These are phyloP conservation scores for Zygotorulaspora mrakii DNA, from an alignment of 1,139 yeast genomes.

Conservation along the genomic window DNA sequence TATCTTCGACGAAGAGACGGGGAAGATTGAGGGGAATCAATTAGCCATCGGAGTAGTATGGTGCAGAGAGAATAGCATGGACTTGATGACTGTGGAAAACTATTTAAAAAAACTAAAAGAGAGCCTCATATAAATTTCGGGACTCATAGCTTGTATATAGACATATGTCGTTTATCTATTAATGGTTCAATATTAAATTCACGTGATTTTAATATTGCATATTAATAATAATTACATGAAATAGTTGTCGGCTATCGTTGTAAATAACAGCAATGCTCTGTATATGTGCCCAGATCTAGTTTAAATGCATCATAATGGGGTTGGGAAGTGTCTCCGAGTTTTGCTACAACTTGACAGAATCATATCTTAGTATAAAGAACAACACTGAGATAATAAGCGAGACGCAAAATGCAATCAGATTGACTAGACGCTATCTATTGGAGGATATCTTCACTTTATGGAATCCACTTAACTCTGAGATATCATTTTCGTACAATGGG, in stretches of 20 bases:
- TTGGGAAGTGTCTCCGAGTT: constrained; percentile 23
- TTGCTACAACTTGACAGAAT: constrained; percentile 30
- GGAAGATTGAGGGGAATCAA: constrained; percentile 6
- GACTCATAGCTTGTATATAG: constrained; percentile 1
- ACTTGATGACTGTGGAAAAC: constrained; percentile 18
- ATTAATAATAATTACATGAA: too few species aligned
- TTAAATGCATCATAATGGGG: constrained; percentile 7
- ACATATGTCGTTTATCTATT: too few species aligned
- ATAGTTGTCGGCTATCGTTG: too few species aligned
- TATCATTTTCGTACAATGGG: constrained; percentile 37
- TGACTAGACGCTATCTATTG: constrained; percentile 25
- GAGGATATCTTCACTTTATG: constrained; percentile 31
- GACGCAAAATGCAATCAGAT: constrained; percentile 31
- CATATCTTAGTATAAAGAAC: constrained; percentile 24
- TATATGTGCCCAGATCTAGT: background rate
- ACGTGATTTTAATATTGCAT: too few species aligned
- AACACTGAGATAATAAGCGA: constrained; percentile 22
- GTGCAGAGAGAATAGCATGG: constrained; percentile 25
- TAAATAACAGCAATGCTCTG: too few species aligned
- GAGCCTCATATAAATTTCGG: constrained; percentile 14
- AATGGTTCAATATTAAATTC: background rate
- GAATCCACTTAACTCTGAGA: constrained; percentile 33
- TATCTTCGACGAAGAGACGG: constrained; percentile 19
- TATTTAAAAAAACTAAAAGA: constrained; percentile 21
- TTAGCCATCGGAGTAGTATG: constrained; percentile 18